These are phyloP conservation scores for Scutellaria baicalensis DNA, from an alignment of 257 asterid genomes.

Conservation along the genomic window DNA sequence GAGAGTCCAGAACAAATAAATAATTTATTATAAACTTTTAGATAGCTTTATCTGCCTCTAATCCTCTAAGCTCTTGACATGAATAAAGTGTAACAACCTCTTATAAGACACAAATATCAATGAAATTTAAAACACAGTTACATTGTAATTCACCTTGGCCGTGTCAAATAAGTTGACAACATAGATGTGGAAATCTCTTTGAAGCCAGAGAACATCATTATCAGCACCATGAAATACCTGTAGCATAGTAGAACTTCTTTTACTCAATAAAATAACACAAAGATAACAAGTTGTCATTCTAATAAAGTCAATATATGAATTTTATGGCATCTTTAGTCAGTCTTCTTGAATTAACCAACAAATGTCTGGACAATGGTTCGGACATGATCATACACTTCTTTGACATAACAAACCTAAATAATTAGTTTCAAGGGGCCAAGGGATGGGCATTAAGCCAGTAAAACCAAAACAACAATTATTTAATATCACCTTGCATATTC, in stretches of 20 bases:
- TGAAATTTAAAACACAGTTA: neutral
- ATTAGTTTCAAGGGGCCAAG: neutral
- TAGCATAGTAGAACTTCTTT: conserved; percentile 10
- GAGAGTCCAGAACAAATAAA: neutral
- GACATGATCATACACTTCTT: neutral
- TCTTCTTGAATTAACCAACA: neutral
- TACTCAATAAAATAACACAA: neutral
- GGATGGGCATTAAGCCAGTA: neutral
- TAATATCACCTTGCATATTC: conserved; percentile 69
- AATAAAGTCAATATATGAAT: neutral
- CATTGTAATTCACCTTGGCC: conserved; percentile 58
- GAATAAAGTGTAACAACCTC: conserved; percentile 4
- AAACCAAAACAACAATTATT: neutral
- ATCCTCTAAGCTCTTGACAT: conserved; percentile 8
- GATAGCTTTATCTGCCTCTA: neutral
- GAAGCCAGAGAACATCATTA: conserved; percentile 96
- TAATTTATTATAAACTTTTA: neutral
- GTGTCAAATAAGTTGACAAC: conserved; percentile 94
- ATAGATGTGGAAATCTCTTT: conserved; percentile 92
- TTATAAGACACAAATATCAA: neutral
- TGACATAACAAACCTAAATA: neutral
- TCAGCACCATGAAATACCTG: conserved; percentile 99
- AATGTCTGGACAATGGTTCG: neutral
- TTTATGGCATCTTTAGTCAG: neutral
- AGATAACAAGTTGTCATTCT: neutral